phyloP scores from a whole-genome alignment of 2,329 filamentous ascomycete genomes.

The Sclerotinia nivalis region DNA sequence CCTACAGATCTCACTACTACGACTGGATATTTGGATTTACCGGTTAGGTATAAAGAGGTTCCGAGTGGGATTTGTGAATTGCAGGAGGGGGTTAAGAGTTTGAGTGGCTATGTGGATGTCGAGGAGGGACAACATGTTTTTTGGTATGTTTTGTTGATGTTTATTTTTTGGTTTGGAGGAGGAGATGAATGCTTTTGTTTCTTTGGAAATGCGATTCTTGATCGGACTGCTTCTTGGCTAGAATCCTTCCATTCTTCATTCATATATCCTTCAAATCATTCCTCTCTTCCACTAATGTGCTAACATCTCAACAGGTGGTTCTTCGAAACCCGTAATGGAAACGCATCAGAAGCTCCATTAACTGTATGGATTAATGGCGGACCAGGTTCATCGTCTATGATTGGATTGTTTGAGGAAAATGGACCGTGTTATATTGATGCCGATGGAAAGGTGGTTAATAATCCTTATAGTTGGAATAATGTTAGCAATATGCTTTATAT shows the following conservation, averaged over 20 bases:
- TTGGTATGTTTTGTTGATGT: conserved; percentile 30
- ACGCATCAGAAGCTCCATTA: conserved; percentile 50
- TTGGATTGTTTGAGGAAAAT: conserved; percentile 61
- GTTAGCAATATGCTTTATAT: conserved; percentile 52
- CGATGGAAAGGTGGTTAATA: conserved; percentile 43
- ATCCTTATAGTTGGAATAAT: conserved; percentile 63
- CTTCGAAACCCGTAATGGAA: conserved; percentile 48
- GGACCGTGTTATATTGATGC: conserved; percentile 50
- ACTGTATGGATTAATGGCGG: conserved; percentile 69
- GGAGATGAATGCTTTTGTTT: too few relatives aligned
- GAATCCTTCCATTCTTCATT: background rate
- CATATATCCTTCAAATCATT: background rate
- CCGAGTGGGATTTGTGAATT: conserved; percentile 49
- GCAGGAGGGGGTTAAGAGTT: conserved; percentile 46
- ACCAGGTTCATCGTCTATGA: conserved; percentile 62
- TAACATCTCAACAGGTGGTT: conserved; percentile 42
- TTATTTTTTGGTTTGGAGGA: conserved; percentile 23
- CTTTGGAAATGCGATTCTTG: too few relatives aligned
- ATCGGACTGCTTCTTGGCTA: background rate
- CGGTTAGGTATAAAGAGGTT: conserved; percentile 51
- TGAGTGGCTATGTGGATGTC: conserved; percentile 48
- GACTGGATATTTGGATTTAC: conserved; percentile 44
- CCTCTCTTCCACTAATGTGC: background rate
- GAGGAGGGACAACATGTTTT: conserved; percentile 46
- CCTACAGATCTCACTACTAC: conserved; percentile 44